Evolutionary conservation across 2,329 filamentous ascomycete genomes (phyloP), one percentile per base, ranked within the genome.

Genomic region (Polytolypa hystricis): DNA sequence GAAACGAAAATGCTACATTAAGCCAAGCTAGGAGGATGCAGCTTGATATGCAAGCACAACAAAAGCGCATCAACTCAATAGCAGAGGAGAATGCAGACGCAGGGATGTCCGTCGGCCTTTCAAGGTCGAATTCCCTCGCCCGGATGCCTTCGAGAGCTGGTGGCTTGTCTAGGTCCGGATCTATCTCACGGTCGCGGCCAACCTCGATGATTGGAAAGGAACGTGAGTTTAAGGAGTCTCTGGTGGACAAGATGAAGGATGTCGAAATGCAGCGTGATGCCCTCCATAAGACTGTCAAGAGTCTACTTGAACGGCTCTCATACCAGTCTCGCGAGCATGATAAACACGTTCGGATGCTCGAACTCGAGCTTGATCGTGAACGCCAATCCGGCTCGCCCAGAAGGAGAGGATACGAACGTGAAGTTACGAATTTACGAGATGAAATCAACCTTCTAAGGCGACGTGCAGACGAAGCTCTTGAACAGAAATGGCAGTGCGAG

Each of bases 401-500:
- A 46, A 80, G 81, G 47, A 75, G 77, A 4, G 83, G 84, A 7
- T 96, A 93, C 56, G 81, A 93, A 55, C 77, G 73, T 46, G 89
- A 96, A 52, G 83, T 96, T 5, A 70, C 73, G 2, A 79, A 73
- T 43, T 68, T 96, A 29, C 79, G 86, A 41, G 77, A 81, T 16
- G 91, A 98, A 56, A 82, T 98, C 43, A 84, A 82, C 35, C 73
- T 81, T 11, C 70, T 98, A 39, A 79, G 91, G 29, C 80, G 80
- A 43, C 78, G 91, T 37, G 89, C 89, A 19, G 89, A 98, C 50
- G 89, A 96, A 45, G 89, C 89, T 11, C 72, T 96, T 10, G 85
- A 94, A 53, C 84, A 93, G 52, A 96, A 96, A 61, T 96, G 84
- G 80, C 82, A 93, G 55, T 89, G 87, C 43, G 89, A 95, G 61